Conservation (phyloP, 2,329 filamentous ascomycete genomes). For the Aspergillus cejpii region DNA sequence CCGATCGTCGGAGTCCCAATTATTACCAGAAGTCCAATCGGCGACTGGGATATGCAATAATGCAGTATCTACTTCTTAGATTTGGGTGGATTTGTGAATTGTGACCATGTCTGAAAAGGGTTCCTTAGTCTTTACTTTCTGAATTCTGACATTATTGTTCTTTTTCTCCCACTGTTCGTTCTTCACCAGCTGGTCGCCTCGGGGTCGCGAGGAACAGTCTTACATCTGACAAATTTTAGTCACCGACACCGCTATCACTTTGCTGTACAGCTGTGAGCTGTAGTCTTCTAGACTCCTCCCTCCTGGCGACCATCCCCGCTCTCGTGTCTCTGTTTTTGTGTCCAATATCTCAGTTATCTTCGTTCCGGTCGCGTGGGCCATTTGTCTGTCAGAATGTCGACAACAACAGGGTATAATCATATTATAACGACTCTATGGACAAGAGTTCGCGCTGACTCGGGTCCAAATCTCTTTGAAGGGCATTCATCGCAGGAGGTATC, state of each 20-base stretch:
- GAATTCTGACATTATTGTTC: neutral
- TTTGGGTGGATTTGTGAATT: constrained; percentile 2
- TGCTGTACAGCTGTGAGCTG: neutral
- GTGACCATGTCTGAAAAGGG: neutral
- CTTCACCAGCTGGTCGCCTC: neutral
- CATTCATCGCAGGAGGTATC: constrained; percentile 92
- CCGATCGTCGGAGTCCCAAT: constrained; percentile 18
- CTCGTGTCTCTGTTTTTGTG: neutral
- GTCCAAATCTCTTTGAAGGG: constrained; percentile 43
- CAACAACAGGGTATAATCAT: constrained; percentile 45
- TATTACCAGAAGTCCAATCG: neutral
- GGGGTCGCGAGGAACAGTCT: neutral
- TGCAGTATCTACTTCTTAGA: constrained; percentile 11
- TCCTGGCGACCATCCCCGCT: neutral
- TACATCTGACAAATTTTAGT: neutral
- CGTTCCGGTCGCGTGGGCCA: constrained; percentile 16
- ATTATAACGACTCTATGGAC: neutral
- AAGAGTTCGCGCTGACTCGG: constrained; percentile 10
- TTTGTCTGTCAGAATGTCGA: constrained; percentile 43
- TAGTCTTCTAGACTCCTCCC: neutral
- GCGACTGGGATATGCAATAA: constrained; percentile 7
- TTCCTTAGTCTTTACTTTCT: too few species aligned
- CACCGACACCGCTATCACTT: neutral
- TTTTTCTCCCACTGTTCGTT: too few species aligned
- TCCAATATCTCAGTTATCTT: neutral